phyloP scores from a whole-genome alignment of 139 green algal genomes.

The Yamagishiella unicocca region DNA sequence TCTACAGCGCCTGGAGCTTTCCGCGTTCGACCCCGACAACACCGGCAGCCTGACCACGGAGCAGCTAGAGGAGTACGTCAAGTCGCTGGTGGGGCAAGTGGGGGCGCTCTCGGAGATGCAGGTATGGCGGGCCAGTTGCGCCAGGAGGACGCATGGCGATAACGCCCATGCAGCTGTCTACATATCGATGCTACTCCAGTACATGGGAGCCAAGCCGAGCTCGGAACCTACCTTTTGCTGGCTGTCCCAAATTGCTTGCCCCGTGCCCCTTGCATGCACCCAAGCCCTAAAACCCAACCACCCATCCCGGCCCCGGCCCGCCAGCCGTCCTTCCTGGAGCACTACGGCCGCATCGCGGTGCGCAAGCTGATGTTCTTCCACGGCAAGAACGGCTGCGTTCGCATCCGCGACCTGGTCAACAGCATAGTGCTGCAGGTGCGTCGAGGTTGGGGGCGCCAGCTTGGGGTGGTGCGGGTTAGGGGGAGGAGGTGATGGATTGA shows the following conservation, averaged over 20 bases:
- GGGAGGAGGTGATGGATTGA: too few species aligned
- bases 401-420: slow-evolving; percentile 62
- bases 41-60: slow-evolving; percentile 60
- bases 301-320: too few species aligned
- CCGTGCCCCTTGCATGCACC: too few species aligned
- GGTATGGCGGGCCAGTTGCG: too few species aligned
- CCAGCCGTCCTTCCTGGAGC: slow-evolving; percentile 60
- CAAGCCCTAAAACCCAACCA: too few species aligned
- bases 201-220: too few species aligned
- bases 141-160: too few species aligned
- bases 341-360: slow-evolving; percentile 71
- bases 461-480: not conserved
- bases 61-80: slow-evolving; percentile 73
- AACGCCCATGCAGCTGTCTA: too few species aligned
- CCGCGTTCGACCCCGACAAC: slow-evolving; percentile 61
- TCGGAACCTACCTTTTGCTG: too few species aligned
- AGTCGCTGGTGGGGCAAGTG: slow-evolving; percentile 49
- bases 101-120: slow-evolving; percentile 57
- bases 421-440: slow-evolving; percentile 58
- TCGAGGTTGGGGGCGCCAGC: not conserved
- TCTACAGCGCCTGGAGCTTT: slow-evolving; percentile 68
- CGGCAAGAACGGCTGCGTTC: slow-evolving; percentile 57
- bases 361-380: slow-evolving; percentile 82
- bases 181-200: too few species aligned
- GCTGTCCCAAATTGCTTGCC: too few species aligned